Base-by-base conservation (phyloP, 345 rosid genomes). In the Trapa bicornis region DNA sequence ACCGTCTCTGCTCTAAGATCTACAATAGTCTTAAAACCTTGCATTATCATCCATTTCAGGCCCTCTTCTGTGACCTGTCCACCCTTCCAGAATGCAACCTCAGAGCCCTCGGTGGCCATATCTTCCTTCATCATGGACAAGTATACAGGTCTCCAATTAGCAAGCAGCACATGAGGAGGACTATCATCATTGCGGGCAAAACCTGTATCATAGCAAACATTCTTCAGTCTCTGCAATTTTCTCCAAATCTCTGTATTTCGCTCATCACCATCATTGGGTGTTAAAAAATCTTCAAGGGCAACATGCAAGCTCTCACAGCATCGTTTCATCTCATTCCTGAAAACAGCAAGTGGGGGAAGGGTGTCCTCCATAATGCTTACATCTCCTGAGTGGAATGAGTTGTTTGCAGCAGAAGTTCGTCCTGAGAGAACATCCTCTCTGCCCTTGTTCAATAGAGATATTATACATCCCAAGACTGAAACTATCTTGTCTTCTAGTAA, bases 291-390 rank as follows among this genome's bases (percentile, higher is more conserved):
- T 82, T 90, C 88, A 65, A 93, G 96, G 52, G 98, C 97, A 70
- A 90, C 77, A 72, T 93, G 98, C 75, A 93, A 82, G 78, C 95
- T 88, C 80, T 93, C 98, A 17, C 96, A 84, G 53, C 98, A 93
- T 68, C 96, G 87, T 80, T 93, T 93, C 98, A 93, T 90, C 82
- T 90, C 98, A 72, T 84, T 74, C 76, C 97, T 82, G 77, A 93
- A 90, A 75, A 86, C 60, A 13, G 98, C 96, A 47, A 93, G 97
- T 0, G 98, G 98, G 37, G 98, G 98, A 70, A 88, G 89, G 48
- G 79, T 72, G 58, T 87, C 96, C 42, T 85, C 96, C 70, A 76
- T 81, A 73, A 73, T 71, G 68, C 84, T 80, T 52, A 77, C 65
- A 68, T 89, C 96, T 17, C 64, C 80, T 47, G 29, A 72, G 42